phyloP scores from a whole-genome alignment of 176 grass and related monocot species.

The Echinochloa phyllopogon region DNA sequence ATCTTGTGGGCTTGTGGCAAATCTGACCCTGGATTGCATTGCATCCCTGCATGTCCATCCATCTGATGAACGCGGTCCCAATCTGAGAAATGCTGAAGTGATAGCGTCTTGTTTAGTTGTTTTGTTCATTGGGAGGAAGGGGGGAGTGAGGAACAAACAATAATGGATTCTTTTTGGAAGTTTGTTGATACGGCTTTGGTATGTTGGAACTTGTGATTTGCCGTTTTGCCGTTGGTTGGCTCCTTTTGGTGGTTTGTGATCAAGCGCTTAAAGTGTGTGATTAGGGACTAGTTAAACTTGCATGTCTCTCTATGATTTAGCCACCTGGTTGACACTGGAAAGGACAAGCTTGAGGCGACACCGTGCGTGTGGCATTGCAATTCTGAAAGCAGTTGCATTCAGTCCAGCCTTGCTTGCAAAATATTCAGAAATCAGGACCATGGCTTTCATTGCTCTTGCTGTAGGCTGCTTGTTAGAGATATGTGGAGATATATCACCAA shows the following conservation, averaged over 20 bases:
- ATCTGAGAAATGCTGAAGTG: background rate
- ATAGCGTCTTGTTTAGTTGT: background rate
- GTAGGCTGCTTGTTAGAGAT: no score
- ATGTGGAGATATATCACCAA: no score
- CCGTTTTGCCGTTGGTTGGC: conserved; percentile 52
- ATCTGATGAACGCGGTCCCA: conserved; percentile 12
- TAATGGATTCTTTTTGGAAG: conserved; percentile 47
- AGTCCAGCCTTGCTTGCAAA: background rate
- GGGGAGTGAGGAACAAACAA: conserved; percentile 5
- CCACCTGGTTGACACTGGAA: background rate
- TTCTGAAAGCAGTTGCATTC: background rate
- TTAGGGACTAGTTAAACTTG: conserved; percentile 22
- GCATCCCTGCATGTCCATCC: background rate
- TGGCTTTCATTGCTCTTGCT: background rate
- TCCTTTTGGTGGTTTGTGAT: conserved; percentile 51
- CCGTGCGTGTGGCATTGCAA: background rate
- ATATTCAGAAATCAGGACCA: background rate
- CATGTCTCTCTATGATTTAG: background rate
- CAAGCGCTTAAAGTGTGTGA: conserved; percentile 13
- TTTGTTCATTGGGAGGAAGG: conserved; percentile 5
- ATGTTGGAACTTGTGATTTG: conserved; percentile 51
- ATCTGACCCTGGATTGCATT: background rate
- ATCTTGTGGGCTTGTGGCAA: background rate
- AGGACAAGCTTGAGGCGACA: conserved; percentile 3
- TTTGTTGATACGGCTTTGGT: conserved; percentile 39